Base-by-base conservation (phyloP, 2,329 filamentous ascomycete genomes). In the Sclerotinia trifoliorum region DNA sequence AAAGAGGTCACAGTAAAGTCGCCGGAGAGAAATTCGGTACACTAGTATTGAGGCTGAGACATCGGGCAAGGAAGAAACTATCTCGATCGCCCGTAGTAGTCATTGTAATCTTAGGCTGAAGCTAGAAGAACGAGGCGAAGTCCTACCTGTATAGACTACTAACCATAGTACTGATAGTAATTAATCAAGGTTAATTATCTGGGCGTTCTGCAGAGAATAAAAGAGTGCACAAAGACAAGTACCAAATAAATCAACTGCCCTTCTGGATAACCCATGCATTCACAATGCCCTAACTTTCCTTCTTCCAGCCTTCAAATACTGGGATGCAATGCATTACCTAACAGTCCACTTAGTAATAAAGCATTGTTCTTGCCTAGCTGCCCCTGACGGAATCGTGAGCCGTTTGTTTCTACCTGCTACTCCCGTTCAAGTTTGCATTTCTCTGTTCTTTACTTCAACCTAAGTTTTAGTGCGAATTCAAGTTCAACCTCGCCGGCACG, bases 71-170 rank as follows among this genome's bases (percentile, higher is more conserved):
- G 10, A 63, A 70, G 21, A 64, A 46, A 29, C 75, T 70, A 3
- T 70, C 70, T 56, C 77, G 75, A 48, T 78, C 77, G 7, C 72
- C 13, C 74, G 64, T 76, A 78, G 11, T 39, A 67, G 39, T 75
- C 69, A 1, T 70, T 75, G 15, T 74, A 72, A 11, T 68, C 44
- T 13, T 74, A 72, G 51, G 72, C 74, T 0, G 65, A 10, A 71
- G 7, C 74, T 71, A 3, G 70, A 73, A 17, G 78, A 77, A 24
- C 77, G 35, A 39, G 35, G 11, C 2, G 13, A 39, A 35, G 35
- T 35, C 10, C 35, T 35, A 39, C 35, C 35, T 39, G 35, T 39
- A 13, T 39, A 13, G 10, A 13, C 10, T 39, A 39, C 35, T 39
- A 39, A 39, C 8, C 3, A 39, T 10, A 39, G 35, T 39, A 39